A percentile compares a stretch with the other conserved stretches of the same genome.
These are phyloP conservation scores for Marchantia polymorpha DNA, from an alignment of 225 moss, liverwort and hornwort species.

Conservation along the genomic window DNA sequence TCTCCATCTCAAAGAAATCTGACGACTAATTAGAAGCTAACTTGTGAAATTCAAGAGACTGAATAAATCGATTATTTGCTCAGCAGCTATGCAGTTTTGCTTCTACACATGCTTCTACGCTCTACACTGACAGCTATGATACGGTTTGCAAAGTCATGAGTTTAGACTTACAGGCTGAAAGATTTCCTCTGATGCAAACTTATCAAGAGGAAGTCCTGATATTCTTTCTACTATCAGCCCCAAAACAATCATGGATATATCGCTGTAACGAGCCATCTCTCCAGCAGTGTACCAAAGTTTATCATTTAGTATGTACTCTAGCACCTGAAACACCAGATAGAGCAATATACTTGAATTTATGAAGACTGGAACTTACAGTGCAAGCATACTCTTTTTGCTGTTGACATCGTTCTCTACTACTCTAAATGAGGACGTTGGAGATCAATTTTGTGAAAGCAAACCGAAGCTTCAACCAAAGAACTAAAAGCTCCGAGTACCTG, in stretches of 20 bases:
- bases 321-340: constrained; percentile 37
- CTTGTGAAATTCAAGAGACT: neutral
- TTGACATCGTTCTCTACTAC: neutral
- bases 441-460: neutral
- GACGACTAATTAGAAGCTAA: neutral
- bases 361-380: neutral
- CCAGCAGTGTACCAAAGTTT: constrained; percentile 59
- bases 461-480: neutral
- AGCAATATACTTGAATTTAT: neutral
- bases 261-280: constrained; percentile 64
- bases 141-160: neutral
- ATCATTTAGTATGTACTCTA: constrained; percentile 62
- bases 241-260: constrained; percentile 71
- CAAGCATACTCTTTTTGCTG: neutral
- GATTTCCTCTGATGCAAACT: constrained; percentile 55
- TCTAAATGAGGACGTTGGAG: neutral
- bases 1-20: neutral
- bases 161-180: constrained; percentile 55
- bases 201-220: constrained; percentile 49
- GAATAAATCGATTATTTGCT: neutral
- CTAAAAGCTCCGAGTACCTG: constrained; percentile 34
- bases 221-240: constrained; percentile 72
- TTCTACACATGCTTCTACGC: neutral
- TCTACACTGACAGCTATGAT: neutral
- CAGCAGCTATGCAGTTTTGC: neutral